Base-by-base conservation (phyloP, 768 basidiomycete species). In the Trametes coccinea region DNA sequence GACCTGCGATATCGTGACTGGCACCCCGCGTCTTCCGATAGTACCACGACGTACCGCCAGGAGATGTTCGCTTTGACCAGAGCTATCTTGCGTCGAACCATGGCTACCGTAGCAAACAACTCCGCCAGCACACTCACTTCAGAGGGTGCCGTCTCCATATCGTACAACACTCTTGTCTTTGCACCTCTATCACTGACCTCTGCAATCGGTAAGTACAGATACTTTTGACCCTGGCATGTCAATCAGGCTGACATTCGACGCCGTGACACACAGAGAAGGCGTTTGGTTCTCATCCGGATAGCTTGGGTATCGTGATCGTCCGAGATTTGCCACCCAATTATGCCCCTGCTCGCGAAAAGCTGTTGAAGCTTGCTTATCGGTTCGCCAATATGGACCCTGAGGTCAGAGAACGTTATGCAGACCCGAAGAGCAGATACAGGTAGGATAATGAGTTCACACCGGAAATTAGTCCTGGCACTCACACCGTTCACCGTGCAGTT, bases 241-340 rank as follows among this genome's bases (percentile, higher is more conserved):
- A 2, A 30, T 1, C 11, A 11, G 31, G 31, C 33, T n/a, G 10
- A 39, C 13, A 37, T 47, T 5, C 48, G 5, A 7, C 22, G 16
- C 22, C 22, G 22, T 22, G 22, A 22, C 22, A 22, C 22, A 22
- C 65, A 92, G 90, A 88, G 67, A 80, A 84, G 66, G 94, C 91
- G 3, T 96, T 96, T 69, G 94, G 93, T 22, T 92, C 91, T 10
- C 78, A 84, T 60, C 82, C 89, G 7, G 77, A 85, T 53, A 87
- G 86, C 47, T 77, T 95, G 53, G 94, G 94, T 1, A 88, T 97
- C 64, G 80, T 96, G 62, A 74, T 96, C 50, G 80, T 95, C 64
- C 83, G 83, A 65, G 93, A 95, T 76, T 78, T 99, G 33, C 97
- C 95, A 0, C 65, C 72, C 3, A 76, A 76, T 44, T 99, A 92